Conservation (phyloP, 495 filamentous ascomycete species). For the Hypoxylon subgilvum region DNA sequence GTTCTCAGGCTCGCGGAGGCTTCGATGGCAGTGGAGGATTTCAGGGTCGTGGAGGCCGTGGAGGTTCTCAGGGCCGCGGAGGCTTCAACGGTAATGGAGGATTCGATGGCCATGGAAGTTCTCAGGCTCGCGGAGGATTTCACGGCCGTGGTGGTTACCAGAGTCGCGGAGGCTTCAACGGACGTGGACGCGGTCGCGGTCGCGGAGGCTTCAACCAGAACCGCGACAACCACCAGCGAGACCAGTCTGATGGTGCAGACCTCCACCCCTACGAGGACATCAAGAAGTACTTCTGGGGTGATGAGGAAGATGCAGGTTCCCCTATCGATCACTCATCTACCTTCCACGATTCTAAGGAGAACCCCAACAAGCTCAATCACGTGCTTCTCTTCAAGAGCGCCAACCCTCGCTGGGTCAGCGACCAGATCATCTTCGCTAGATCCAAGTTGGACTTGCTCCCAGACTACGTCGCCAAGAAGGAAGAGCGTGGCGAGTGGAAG, state of each 20-base stretch:
- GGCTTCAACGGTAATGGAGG: not conserved
- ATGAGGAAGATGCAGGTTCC: not conserved
- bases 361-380: slow-evolving; percentile 15
- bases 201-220: slow-evolving; percentile 29
- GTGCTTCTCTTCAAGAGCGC: slow-evolving; percentile 23
- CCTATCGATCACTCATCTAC: not conserved
- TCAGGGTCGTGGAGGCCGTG: no score
- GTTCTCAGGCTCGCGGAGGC: no score
- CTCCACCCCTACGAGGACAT: slow-evolving; percentile 19
- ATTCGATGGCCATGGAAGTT: not conserved
- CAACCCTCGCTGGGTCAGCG: slow-evolving; percentile 32
- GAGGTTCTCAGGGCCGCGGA: not conserved
- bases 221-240: not conserved
- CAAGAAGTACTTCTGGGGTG: slow-evolving; percentile 15
- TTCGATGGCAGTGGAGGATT: no score
- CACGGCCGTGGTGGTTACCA: not conserved
- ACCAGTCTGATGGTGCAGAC: not conserved
- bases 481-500: slow-evolving; percentile 36
- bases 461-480: slow-evolving; percentile 31
- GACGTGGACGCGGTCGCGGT: slow-evolving; percentile 35
- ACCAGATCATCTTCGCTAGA: slow-evolving; percentile 37
- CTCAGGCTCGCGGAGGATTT: not conserved
- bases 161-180: slow-evolving; percentile 29
- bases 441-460: slow-evolving; percentile 30
- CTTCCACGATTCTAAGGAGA: slow-evolving; percentile 24